Conservation (phyloP, 202 grass and related monocot species). For the Zoysia matrella region DNA sequence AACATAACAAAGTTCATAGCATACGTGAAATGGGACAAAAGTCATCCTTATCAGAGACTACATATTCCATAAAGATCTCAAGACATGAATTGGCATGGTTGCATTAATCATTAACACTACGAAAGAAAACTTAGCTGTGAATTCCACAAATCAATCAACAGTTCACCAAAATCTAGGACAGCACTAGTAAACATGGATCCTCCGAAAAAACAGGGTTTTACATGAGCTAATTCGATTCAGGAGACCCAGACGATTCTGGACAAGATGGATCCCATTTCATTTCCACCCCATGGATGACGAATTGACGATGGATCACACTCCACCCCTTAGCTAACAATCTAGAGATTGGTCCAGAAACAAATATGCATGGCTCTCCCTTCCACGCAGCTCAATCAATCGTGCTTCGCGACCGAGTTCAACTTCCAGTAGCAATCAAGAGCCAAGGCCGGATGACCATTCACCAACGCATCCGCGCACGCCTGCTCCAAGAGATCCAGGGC, state of each 20-base stretch:
- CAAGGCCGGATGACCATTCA: not conserved
- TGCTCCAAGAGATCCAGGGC: constrained; percentile 32
- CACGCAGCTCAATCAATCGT: not conserved
- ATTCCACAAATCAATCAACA: not conserved
- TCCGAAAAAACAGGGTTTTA: not conserved
- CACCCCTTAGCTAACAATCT: not conserved
- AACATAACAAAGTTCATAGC: not conserved
- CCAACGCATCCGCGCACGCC: too few relatives aligned
- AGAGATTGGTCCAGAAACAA: not conserved
- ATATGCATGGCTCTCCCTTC: not conserved
- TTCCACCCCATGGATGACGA: not conserved
- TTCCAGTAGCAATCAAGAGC: not conserved
- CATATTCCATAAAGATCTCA: not conserved
- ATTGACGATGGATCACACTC: constrained; percentile 9
- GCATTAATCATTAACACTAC: not conserved
- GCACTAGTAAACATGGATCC: not conserved
- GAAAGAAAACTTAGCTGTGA: not conserved
- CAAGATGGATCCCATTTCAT: not conserved
- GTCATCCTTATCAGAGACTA: not conserved
- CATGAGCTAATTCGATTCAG: not conserved
- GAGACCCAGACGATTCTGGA: not conserved
- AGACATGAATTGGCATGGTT: not conserved
- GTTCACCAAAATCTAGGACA: not conserved
- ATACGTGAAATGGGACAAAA: not conserved
- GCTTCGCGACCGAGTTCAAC: not conserved